These are phyloP conservation scores for Fonsecaea multimorphosa DNA, from an alignment of 2,329 filamentous ascomycete species.

Conservation along the genomic window DNA sequence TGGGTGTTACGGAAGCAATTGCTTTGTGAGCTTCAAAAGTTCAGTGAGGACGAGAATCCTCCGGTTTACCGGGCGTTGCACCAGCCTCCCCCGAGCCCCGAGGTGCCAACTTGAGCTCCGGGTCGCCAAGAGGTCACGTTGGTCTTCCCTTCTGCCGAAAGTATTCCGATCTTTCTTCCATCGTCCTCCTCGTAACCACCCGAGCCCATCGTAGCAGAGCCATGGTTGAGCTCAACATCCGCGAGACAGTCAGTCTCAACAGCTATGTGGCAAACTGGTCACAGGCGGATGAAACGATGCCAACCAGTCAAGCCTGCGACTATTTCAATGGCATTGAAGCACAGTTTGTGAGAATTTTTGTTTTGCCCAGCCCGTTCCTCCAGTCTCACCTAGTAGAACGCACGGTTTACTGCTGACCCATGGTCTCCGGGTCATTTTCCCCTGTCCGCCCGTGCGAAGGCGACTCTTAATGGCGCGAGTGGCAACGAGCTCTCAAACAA, in stretches of 20 bases:
- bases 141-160: background rate
- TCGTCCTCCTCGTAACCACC: background rate
- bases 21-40: background rate
- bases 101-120: conserved; percentile 1
- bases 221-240: background rate
- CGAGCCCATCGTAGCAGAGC: background rate
- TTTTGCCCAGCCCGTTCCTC: no score
- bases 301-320: background rate
- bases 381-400: no score
- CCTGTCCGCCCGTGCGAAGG: no score
- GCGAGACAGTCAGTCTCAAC: background rate
- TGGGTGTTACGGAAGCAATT: conserved; percentile 4
- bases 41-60: conserved; percentile 3
- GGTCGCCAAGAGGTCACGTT: background rate
- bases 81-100: conserved; percentile 3
- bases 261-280: background rate
- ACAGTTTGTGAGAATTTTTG: background rate
- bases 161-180: background rate
- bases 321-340: background rate
- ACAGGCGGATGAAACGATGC: background rate
- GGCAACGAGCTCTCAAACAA: no score
- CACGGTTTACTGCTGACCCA: no score
- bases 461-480: no score
- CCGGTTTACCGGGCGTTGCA: conserved; percentile 4
- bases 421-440: no score